Evolutionary conservation across 2,329 filamentous ascomycete genomes (phyloP), one percentile per base, ranked within the genome.

Genomic region (Colletotrichum chrysophilum): DNA sequence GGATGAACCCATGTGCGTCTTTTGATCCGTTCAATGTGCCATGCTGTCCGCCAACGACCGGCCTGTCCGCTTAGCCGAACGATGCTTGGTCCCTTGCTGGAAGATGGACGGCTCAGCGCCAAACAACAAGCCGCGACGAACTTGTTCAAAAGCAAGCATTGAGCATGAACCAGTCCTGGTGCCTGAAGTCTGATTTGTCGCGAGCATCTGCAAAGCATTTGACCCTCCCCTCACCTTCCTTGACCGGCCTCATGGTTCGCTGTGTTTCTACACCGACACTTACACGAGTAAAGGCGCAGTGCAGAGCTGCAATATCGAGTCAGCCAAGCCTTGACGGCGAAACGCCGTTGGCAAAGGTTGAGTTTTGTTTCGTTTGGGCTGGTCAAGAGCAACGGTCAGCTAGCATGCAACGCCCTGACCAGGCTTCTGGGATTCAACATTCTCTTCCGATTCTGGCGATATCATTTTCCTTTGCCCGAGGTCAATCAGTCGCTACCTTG

Each of bases 201-300:
- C 55, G 34, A 10, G 38, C 38, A 43, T 60, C 52, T n/a, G 13
- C 18, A 52, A 16, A 66, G 30, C 60, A 16, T 30, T 28, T 34
- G 28, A n/a, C 24, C 18, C 21, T 66, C n/a, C 16, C 28, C 8
- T 24, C 36, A 26, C 43, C 62, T 30, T 28, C 21, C 5, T 38
- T 38, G 61, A 28, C 21, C 18, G 28, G 26, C 26, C 16, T 43
- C 4, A 26, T 43, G 43, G 48, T 34, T 73, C 55, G 28, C 21
- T n/a, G 12, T 36, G 36, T 66, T 58, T 55, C 58, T 52, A 65
- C 74, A 69, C 74, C 64, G 70, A 76, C 70, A 65, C 65, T 76
- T 65, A 71, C 64, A 68, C 24, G 64, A 69, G 70, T 48, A 68
- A 26, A 67, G 21, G 36, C 6, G 28, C 26, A 55, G 30, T 36